A percentile compares a stretch with the other conserved stretches of the same genome.
Evolutionary conservation across 768 basidiomycete genomes (phyloP).

Genomic region (Pluteus cervinus): DNA sequence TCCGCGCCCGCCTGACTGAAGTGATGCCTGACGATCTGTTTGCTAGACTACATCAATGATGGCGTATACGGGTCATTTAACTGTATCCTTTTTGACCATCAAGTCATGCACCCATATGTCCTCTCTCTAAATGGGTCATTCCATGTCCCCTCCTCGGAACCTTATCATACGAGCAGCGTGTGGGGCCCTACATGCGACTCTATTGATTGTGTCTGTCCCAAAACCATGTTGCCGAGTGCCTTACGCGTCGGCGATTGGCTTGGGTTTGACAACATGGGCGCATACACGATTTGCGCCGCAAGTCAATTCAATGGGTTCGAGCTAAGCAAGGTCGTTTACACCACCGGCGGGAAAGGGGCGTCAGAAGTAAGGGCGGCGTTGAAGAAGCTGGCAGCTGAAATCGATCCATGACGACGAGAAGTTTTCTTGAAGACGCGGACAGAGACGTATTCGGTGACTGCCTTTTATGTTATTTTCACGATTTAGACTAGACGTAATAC

Average conservation of each 20-base stretch:
- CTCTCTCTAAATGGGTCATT: constrained; percentile 66
- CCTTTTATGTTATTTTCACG: too few relatives aligned
- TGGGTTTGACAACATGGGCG: constrained; percentile 97
- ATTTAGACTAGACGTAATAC: too few relatives aligned
- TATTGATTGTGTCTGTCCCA: constrained; percentile 83
- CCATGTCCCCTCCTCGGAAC: constrained; percentile 38
- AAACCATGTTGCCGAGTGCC: constrained; percentile 52
- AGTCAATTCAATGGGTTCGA: constrained; percentile 94
- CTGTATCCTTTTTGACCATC: constrained; percentile 97
- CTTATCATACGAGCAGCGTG: constrained; percentile 57
- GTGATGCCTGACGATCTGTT: constrained; percentile 6
- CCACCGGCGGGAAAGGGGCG: constrained; percentile 50
- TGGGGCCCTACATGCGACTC: constrained; percentile 99
- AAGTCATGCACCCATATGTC: constrained; percentile 80
- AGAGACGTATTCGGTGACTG: too few relatives aligned
- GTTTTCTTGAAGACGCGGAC: too few relatives aligned
- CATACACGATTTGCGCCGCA: constrained; percentile 97
- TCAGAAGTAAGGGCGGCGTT: constrained; percentile 50
- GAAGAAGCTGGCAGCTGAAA: constrained; percentile 38
- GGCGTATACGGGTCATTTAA: constrained; percentile 98
- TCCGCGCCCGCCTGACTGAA: constrained; percentile 2
- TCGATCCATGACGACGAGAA: too few relatives aligned
- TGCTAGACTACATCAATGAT: constrained; percentile 95
- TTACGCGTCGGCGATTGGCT: constrained; percentile 96
- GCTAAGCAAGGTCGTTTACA: constrained; percentile 74